phyloP scores from a whole-genome alignment of 1,139 yeast species.

The Scheffersomyces cryptocercus region DNA sequence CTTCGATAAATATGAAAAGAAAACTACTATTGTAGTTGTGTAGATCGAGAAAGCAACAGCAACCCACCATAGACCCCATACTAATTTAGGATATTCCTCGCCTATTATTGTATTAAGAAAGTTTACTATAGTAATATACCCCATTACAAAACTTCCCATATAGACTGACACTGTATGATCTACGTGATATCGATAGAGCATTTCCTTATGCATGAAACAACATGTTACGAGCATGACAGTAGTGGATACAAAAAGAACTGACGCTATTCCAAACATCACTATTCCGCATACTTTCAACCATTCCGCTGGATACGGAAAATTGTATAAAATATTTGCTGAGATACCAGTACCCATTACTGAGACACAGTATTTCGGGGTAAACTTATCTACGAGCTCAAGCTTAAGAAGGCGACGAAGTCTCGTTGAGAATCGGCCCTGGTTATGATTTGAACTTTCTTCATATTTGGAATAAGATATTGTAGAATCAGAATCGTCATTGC shows the following conservation, averaged over 20 bases:
- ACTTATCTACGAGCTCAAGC: constrained; percentile 18
- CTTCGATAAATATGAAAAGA: constrained; percentile 41
- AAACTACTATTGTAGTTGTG: constrained; percentile 59
- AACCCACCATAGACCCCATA: constrained; percentile 72
- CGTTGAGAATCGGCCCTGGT: neutral
- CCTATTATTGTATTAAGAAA: constrained; percentile 26
- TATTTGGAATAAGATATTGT: too few relatives aligned
- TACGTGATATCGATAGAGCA: constrained; percentile 34
- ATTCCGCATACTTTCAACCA: constrained; percentile 64
- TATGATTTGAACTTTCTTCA: too few relatives aligned
- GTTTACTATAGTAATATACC: constrained; percentile 63
- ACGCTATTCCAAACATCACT: constrained; percentile 55
- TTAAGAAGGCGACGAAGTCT: neutral
- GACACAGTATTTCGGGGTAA: constrained; percentile 65
- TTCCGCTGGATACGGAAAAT: constrained; percentile 62
- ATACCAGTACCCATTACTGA: constrained; percentile 85
- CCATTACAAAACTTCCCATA: constrained; percentile 83
- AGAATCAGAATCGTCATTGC: too few relatives aligned
- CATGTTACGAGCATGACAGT: constrained; percentile 38
- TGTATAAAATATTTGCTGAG: constrained; percentile 55
- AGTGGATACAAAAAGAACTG: constrained; percentile 46
- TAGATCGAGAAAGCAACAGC: constrained; percentile 52
- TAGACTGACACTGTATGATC: constrained; percentile 57
- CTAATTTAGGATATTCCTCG: neutral
- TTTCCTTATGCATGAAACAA: constrained; percentile 33